phyloP scores from a whole-genome alignment of 768 basidiomycete species.

The Naematelia encephala region DNA sequence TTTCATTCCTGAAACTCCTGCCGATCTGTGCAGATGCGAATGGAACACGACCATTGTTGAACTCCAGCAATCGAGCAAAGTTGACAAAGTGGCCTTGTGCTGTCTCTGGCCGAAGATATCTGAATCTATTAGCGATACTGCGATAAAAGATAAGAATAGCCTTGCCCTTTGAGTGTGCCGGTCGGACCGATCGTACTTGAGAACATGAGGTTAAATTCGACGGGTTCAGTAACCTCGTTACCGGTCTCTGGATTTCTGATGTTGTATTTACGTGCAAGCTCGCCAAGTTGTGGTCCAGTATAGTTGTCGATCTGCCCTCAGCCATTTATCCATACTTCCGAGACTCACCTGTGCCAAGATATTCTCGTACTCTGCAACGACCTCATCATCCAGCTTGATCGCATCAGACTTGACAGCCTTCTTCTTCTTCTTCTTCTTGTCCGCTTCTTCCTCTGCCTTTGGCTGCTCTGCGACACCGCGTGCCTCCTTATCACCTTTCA shows the following conservation, averaged over 20 bases:
- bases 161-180: conserved; percentile 89
- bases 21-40: conserved; percentile 98
- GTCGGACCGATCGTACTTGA: conserved; percentile 95
- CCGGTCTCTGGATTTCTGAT: conserved; percentile 87
- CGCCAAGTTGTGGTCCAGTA: conserved; percentile 80
- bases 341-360: conserved; percentile 78
- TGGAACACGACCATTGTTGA: conserved; percentile 93
- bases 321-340: neutral
- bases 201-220: conserved; percentile 99
- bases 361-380: conserved; percentile 71
- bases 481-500: conserved; percentile 87
- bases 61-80: conserved; percentile 92
- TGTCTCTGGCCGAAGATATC: conserved; percentile 94
- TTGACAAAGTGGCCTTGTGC: conserved; percentile 99
- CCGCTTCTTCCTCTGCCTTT: conserved; percentile 60
- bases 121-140: conserved; percentile 41
- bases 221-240: conserved; percentile 88
- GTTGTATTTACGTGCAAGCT: conserved; percentile 72
- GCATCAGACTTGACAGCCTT: conserved; percentile 63
- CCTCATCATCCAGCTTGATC: conserved; percentile 69
- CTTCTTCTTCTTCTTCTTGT: conserved; percentile 68
- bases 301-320: conserved; percentile 80
- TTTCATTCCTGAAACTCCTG: conserved; percentile 94
- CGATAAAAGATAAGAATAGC: neutral
- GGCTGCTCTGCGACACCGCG: conserved; percentile 64